Percentiles rank a stretch among this genome's conserved stretches.
phyloP scores from a whole-genome alignment of 768 basidiomycete genomes.

The Boletus subparvulus region DNA sequence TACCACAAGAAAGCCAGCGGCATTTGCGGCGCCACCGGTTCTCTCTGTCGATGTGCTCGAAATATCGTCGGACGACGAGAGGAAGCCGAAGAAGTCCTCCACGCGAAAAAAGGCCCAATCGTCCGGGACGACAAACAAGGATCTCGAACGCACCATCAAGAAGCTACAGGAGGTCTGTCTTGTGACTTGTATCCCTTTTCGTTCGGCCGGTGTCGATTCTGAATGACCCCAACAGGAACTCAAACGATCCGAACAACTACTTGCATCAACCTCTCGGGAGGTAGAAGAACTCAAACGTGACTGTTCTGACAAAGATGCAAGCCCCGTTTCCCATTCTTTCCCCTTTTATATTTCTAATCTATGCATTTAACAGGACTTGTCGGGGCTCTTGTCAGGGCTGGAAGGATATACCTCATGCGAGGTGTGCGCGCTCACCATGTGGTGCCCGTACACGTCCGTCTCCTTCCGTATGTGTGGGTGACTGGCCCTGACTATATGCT shows the following conservation, averaged over 20 bases:
- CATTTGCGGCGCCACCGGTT: conserved; percentile 2
- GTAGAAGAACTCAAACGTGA: conserved; percentile 23
- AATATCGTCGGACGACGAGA: conserved; percentile 58
- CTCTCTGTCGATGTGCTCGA: conserved; percentile 46
- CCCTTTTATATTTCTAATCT: background rate
- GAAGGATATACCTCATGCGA: conserved; percentile 62
- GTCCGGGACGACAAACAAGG: conserved; percentile 11
- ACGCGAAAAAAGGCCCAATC: conserved; percentile 18
- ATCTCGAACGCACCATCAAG: conserved; percentile 41
- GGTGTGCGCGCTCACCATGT: conserved; percentile 63
- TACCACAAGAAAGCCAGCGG: conserved; percentile 22
- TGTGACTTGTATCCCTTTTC: background rate
- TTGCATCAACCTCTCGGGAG: conserved; percentile 15
- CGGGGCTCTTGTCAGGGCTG: conserved; percentile 42
- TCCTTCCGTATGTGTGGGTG: background rate
- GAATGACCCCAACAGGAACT: conserved; percentile 20
- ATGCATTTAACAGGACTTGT: conserved; percentile 34
- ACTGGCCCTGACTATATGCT: background rate
- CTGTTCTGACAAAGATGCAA: conserved; percentile 7
- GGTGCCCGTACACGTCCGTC: conserved; percentile 64
- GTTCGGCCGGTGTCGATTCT: background rate
- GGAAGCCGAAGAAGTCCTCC: conserved; percentile 2
- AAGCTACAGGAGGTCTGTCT: conserved; percentile 44
- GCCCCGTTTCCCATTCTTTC: background rate
- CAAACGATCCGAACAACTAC: conserved; percentile 4